Percentiles rank a stretch among this genome's conserved stretches.
Conservation (phyloP, 1,284 basidiomycete species). For the Austroboletus novae-zelandiae region DNA sequence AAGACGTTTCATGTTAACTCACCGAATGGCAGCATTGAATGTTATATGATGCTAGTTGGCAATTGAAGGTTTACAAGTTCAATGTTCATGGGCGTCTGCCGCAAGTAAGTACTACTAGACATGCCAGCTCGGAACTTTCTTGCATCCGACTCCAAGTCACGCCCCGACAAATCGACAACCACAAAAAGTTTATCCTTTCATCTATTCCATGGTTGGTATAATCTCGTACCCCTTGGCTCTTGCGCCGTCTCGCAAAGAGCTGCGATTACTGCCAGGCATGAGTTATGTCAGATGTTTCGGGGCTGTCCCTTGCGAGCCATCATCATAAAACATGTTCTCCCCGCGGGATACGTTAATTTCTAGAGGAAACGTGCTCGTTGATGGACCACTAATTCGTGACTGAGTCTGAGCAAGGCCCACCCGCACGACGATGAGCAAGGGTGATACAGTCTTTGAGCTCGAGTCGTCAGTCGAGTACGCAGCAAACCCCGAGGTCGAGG, state of each 20-base stretch:
- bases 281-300: not conserved
- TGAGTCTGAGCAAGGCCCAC: constrained; percentile 9
- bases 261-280: not conserved
- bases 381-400: not conserved
- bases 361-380: constrained; percentile 1
- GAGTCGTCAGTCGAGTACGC: not conserved
- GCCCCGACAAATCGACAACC: no score
- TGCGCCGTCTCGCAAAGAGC: not conserved
- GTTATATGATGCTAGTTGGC: no score
- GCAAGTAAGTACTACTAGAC: no score
- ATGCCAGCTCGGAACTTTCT: no score
- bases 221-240: not conserved
- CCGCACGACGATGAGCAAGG: constrained; percentile 19
- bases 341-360: constrained; percentile 6
- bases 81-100: no score
- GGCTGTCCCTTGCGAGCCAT: not conserved
- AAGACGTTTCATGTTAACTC: no score
- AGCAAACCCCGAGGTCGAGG: not conserved
- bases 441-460: constrained; percentile 14
- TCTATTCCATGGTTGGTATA: not conserved
- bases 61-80: no score
- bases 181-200: no score
- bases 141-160: no score
- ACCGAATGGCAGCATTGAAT: no score
- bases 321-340: constrained; percentile 1